phyloP scores from a whole-genome alignment of 1,139 yeast species.

The Hemisphaericaspora lyxosophila region DNA sequence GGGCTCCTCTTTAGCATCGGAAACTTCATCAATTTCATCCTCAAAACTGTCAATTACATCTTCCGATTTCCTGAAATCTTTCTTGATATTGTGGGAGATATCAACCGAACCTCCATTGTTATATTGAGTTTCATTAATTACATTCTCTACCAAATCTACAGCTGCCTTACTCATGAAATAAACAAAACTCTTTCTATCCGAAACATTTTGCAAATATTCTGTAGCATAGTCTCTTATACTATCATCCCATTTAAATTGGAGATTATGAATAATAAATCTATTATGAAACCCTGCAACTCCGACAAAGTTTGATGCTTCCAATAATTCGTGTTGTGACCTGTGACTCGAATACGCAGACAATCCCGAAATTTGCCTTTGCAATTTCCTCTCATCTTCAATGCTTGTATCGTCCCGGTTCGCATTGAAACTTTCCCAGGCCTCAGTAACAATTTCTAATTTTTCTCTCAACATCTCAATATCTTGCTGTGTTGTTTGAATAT shows the following conservation, averaged over 20 bases:
- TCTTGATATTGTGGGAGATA: slow-evolving; percentile 14
- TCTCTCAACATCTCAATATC: slow-evolving; percentile 30
- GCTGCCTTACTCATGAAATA: slow-evolving; percentile 74
- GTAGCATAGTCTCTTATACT: slow-evolving; percentile 59
- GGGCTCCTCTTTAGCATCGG: slow-evolving; percentile 28
- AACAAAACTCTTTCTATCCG: slow-evolving; percentile 53
- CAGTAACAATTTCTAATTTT: slow-evolving; percentile 23
- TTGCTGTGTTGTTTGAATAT: slow-evolving; percentile 24
- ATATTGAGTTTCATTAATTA: slow-evolving; percentile 24
- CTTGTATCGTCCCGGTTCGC: slow-evolving; percentile 10
- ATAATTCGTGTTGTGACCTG: slow-evolving; percentile 24
- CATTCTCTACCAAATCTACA: slow-evolving; percentile 55
- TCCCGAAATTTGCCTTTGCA: slow-evolving; percentile 12
- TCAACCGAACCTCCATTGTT: slow-evolving; percentile 15
- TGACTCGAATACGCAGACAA: slow-evolving; percentile 32
- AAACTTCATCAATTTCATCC: slow-evolving; percentile 28
- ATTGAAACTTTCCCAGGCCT: slow-evolving; percentile 21
- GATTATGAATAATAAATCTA: slow-evolving; percentile 74
- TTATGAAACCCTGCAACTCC: slow-evolving; percentile 56
- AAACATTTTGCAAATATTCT: slow-evolving; percentile 60
- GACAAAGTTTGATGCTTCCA: slow-evolving; percentile 12
- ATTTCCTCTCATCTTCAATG: slow-evolving; percentile 12
- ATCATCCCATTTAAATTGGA: slow-evolving; percentile 80
- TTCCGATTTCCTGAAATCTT: slow-evolving; percentile 25
- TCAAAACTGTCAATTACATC: slow-evolving; percentile 37